Conservation (phyloP, 2,329 filamentous ascomycete genomes). For the Bipolaris oryzae region DNA sequence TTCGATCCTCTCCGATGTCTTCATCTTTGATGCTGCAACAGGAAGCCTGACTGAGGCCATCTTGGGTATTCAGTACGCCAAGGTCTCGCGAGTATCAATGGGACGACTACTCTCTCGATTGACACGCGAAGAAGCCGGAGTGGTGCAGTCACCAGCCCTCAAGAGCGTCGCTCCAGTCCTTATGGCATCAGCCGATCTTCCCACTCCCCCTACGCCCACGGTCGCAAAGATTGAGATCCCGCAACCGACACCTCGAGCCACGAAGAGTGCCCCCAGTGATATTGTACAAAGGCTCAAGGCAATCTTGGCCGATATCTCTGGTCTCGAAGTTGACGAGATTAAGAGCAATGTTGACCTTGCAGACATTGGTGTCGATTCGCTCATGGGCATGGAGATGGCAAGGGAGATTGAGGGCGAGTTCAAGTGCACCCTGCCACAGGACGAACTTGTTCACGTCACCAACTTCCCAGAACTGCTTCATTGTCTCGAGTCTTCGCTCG, state of each 20-base stretch:
- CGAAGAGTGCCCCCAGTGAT: neutral
- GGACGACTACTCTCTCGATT: constrained; percentile 8
- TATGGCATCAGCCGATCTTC: neutral
- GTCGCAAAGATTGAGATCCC: no score
- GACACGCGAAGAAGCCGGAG: neutral
- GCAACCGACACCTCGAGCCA: neutral
- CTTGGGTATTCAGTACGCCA: constrained; percentile 39
- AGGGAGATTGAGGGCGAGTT: constrained; percentile 33
- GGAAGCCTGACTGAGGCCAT: constrained; percentile 39
- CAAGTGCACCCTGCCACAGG: constrained; percentile 10
- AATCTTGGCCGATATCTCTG: constrained; percentile 18
- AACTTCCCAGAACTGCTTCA: constrained; percentile 8
- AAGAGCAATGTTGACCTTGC: constrained; percentile 28
- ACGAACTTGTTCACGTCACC: constrained; percentile 10
- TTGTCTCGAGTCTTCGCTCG: constrained; percentile 6
- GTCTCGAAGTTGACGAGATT: constrained; percentile 26
- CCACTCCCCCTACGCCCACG: neutral
- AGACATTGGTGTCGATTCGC: constrained; percentile 50
- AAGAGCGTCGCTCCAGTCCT: neutral
- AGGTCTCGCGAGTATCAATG: constrained; percentile 29
- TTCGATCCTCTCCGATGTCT: constrained; percentile 39
- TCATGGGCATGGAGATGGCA: constrained; percentile 46
- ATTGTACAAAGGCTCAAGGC: neutral
- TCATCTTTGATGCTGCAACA: constrained; percentile 39
- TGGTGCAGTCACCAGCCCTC: neutral